Conservation (phyloP, 257 asterid species). For the Lavandula angustifolia region DNA sequence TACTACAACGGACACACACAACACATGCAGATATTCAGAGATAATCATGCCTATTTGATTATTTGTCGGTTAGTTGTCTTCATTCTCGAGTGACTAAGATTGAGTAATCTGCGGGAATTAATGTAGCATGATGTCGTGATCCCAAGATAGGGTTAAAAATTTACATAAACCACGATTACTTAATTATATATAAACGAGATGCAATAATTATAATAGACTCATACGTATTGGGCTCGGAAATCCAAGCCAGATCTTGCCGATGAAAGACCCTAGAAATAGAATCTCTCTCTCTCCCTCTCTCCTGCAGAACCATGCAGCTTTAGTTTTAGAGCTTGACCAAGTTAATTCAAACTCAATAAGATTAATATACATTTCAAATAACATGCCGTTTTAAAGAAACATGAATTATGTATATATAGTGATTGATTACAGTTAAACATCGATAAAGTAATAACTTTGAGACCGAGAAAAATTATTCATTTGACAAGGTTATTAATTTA, state of each 20-base stretch:
- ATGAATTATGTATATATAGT: no score
- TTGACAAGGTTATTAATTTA: no score
- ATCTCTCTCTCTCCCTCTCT: conserved; percentile 1
- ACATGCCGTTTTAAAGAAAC: no score
- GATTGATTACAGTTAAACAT: no score
- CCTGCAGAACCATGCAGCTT: conserved; percentile 41
- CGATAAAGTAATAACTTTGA: no score
- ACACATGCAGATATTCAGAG: conserved; percentile 36
- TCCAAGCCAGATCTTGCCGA: conserved; percentile 41
- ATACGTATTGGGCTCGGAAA: conserved; percentile 37
- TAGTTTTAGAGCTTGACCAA: conserved; percentile 13
- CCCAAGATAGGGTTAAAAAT: conserved; percentile 40
- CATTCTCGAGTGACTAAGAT: conserved; percentile 21
- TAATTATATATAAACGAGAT: conserved; percentile 1
- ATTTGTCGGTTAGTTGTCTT: conserved; percentile 60
- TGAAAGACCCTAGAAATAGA: conserved; percentile 18
- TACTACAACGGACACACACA: conserved; percentile 7
- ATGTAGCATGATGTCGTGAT: conserved; percentile 31
- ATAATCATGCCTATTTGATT: conserved; percentile 55
- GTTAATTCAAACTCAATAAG: no score
- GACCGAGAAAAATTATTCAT: no score
- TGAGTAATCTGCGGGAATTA: conserved; percentile 33
- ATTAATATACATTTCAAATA: no score
- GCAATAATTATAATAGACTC: background rate
- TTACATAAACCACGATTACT: background rate